Evolutionary conservation across 1,284 basidiomycete genomes (phyloP), one percentile per base, ranked within the genome.

Genomic region (Pseudomicrostroma phylloplanum): DNA sequence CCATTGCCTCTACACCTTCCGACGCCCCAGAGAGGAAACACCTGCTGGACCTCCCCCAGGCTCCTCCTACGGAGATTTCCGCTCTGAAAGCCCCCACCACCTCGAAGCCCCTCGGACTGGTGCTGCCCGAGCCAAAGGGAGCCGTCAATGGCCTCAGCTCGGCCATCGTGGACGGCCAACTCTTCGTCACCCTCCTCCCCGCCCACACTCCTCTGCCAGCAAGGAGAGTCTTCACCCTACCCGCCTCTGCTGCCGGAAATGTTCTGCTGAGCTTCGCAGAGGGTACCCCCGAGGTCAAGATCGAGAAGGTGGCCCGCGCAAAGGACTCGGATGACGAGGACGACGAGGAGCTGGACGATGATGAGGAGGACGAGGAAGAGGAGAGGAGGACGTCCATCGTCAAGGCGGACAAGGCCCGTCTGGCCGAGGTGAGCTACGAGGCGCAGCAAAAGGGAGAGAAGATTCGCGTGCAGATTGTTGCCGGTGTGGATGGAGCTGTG

Each of bases 191-290:
- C 17, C 61, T 82, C 42, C 49, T 81, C 26, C 70, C 79, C 17
- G 72, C 69, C 7, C 57, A 71, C 59, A 81, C 80, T 0, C 86
- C 89, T 0, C 81, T 94, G 13, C 92, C 93, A 42, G 86, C 86
- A 40, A 83, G 92, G 63, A 82, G 92, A 58, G 83, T 83, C 6
- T 83, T 90, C 56, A 83, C 85, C 17, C 83, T 96, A 69, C 64
- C 67, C 30, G 62, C 68, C 42, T 56, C 55, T 2, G 46, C 46
- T 3, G 36, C 49, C 17, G 49, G 56, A 25, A 86, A 88, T n/a
- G 86, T 89, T 26, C 86, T 85, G 15, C 84, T 94, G 65, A 90
- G 93, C 80, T 81, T 97, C 49, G 92, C 90, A 87, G 90, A 97
- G 80, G 90, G 89, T 54, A 86, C 86, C 67, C 88, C 91, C 72